phyloP scores from a whole-genome alignment of 208 protist species.

The Kentomonas sorsogonicus region DNA sequence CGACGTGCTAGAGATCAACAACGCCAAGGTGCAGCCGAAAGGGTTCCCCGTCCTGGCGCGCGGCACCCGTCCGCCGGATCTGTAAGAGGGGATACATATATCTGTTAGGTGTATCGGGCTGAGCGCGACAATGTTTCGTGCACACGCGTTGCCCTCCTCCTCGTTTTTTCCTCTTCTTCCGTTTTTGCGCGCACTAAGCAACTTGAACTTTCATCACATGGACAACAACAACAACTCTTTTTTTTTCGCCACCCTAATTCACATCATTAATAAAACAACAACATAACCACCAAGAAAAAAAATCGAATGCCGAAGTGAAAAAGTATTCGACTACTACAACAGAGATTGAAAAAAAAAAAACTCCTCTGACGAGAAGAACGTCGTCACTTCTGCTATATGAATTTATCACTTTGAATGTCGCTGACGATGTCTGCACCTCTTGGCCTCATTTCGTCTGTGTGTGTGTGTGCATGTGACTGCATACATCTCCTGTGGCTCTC shows the following conservation, averaged over 20 bases:
- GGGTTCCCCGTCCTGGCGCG: constrained; percentile 79
- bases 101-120: not conserved
- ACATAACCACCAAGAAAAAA: not conserved
- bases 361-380: not conserved
- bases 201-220: not conserved
- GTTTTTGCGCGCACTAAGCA: not conserved
- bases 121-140: not conserved
- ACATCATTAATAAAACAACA: not conserved
- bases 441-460: too few species aligned
- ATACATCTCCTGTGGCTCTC: too few species aligned
- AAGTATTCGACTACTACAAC: not conserved
- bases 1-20: constrained; percentile 89
- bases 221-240: not conserved
- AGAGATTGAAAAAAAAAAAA: not conserved
- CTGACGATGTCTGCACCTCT: not conserved
- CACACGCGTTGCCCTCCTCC: too few species aligned
- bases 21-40: constrained; percentile 83
- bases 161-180: not conserved
- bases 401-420: not conserved
- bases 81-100: not conserved
- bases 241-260: too few species aligned
- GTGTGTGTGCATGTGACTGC: too few species aligned
- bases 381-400: not conserved
- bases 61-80: constrained; percentile 36
- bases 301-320: not conserved